These are phyloP conservation scores for Ophiobolus disseminans DNA, from an alignment of 2,329 filamentous ascomycete species.

Conservation along the genomic window DNA sequence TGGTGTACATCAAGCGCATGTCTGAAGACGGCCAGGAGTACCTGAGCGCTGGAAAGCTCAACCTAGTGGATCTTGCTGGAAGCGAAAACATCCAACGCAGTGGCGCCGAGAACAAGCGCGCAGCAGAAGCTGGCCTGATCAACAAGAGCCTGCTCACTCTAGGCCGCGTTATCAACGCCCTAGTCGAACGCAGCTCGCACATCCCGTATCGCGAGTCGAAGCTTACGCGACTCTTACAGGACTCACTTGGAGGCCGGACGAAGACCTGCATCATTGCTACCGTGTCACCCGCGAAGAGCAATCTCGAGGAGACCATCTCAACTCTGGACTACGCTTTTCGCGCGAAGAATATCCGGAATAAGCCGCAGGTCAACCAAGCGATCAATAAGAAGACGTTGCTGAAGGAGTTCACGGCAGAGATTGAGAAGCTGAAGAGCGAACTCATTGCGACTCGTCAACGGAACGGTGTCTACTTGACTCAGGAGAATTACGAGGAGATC, in stretches of 20 bases:
- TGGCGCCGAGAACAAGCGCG: slow-evolving; percentile 96
- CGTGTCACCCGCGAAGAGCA: slow-evolving; percentile 90
- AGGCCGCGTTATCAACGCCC: slow-evolving; percentile 94
- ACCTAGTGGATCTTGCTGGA: slow-evolving; percentile 93
- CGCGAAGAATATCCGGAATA: slow-evolving; percentile 98
- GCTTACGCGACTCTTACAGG: slow-evolving; percentile 90
- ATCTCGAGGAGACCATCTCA: slow-evolving; percentile 96
- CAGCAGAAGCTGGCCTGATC: slow-evolving; percentile 92
- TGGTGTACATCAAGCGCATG: slow-evolving; percentile 83
- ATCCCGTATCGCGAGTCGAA: slow-evolving; percentile 97
- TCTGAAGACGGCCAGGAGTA: slow-evolving; percentile 87
- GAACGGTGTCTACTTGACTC: slow-evolving; percentile 92
- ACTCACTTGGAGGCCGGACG: slow-evolving; percentile 91
- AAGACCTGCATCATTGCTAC: slow-evolving; percentile 99
- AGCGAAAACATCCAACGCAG: slow-evolving; percentile 98
- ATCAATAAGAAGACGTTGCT: slow-evolving; percentile 93
- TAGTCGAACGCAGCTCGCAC: slow-evolving; percentile 87
- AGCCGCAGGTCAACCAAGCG: slow-evolving; percentile 91
- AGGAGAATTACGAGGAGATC: slow-evolving; percentile 89
- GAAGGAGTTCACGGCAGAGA: slow-evolving; percentile 87
- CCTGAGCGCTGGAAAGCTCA: slow-evolving; percentile 89
- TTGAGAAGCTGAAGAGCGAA: slow-evolving; percentile 93
- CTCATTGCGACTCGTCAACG: slow-evolving; percentile 90
- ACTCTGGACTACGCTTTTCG: slow-evolving; percentile 97
- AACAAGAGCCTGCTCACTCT: slow-evolving; percentile 97